These are phyloP conservation scores for Dipteronia sinensis DNA, from an alignment of 345 rosid genomes.

Conservation along the genomic window DNA sequence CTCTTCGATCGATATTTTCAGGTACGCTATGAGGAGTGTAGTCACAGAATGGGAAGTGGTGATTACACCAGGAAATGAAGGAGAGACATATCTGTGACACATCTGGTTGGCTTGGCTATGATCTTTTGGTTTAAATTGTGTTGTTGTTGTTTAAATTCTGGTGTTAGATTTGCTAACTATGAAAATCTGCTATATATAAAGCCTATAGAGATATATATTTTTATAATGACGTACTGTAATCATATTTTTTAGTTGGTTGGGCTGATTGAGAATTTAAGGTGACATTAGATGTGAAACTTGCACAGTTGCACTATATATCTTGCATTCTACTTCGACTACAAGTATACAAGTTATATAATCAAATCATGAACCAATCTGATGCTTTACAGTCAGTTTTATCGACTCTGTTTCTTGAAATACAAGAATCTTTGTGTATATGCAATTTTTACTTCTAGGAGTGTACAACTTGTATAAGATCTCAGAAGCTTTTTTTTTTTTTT, in stretches of 20 bases:
- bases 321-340: conserved; percentile 9
- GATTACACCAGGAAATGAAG: conserved; percentile 79
- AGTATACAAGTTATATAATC: conserved; percentile 10
- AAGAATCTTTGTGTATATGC: too few species aligned
- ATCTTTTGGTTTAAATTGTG: neutral
- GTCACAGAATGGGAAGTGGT: conserved; percentile 60
- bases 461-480: too few species aligned
- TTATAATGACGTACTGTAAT: conserved; percentile 20
- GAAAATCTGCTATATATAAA: neutral
- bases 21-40: conserved; percentile 53
- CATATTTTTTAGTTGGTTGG: conserved; percentile 12
- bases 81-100: conserved; percentile 63
- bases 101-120: neutral
- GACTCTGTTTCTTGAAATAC: too few species aligned
- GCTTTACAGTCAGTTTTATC: too few species aligned
- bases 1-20: conserved; percentile 17
- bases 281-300: conserved; percentile 16
- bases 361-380: too few species aligned
- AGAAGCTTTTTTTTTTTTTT: too few species aligned
- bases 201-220: conserved; percentile 21
- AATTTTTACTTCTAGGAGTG: too few species aligned
- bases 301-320: conserved; percentile 5
- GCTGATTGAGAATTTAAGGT: conserved; percentile 20
- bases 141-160: neutral
- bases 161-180: neutral